A percentile compares a stretch with the other conserved stretches of the same genome.
Conservation (phyloP, 192 early-diverging fungal genomes). For the Diversispora epigaea region DNA sequence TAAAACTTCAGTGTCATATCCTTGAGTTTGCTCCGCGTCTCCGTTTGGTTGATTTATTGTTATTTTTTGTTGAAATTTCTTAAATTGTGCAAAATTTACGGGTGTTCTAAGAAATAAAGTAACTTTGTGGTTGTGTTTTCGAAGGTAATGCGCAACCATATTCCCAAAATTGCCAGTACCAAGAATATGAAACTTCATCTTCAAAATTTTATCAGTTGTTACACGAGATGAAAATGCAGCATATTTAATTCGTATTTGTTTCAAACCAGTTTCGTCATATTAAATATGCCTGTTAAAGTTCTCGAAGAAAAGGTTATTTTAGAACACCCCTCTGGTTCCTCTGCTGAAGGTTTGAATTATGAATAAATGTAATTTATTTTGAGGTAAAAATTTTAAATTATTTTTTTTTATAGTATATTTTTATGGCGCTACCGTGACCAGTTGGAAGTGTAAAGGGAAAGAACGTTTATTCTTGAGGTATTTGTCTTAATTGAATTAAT, state of each 20-base stretch:
- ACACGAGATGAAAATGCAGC: background rate
- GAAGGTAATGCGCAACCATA: conserved; percentile 59
- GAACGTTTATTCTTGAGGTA: conserved; percentile 88
- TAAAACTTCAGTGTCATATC: conserved; percentile 6
- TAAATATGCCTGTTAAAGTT: conserved; percentile 16
- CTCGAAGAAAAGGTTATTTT: conserved; percentile 19
- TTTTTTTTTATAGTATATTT: conserved; percentile 33
- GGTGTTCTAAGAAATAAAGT: conserved; percentile 55
- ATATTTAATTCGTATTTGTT: no score
- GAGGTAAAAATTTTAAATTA: background rate
- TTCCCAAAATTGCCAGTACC: conserved; percentile 73
- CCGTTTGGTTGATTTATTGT: background rate
- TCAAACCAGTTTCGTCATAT: no score
- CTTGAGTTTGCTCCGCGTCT: background rate
- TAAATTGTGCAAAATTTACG: background rate
- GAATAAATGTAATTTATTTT: background rate
- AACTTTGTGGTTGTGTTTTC: conserved; percentile 45
- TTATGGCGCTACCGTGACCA: conserved; percentile 87
- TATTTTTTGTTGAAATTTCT: background rate
- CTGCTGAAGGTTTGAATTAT: background rate
- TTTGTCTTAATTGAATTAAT: background rate
- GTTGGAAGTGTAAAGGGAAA: conserved; percentile 71
- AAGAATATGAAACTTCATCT: conserved; percentile 55
- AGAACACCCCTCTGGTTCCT: background rate
- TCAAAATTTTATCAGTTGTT: background rate